These are phyloP conservation scores for Davidsoniella australis DNA, from an alignment of 2,329 filamentous ascomycete species.

Conservation along the genomic window DNA sequence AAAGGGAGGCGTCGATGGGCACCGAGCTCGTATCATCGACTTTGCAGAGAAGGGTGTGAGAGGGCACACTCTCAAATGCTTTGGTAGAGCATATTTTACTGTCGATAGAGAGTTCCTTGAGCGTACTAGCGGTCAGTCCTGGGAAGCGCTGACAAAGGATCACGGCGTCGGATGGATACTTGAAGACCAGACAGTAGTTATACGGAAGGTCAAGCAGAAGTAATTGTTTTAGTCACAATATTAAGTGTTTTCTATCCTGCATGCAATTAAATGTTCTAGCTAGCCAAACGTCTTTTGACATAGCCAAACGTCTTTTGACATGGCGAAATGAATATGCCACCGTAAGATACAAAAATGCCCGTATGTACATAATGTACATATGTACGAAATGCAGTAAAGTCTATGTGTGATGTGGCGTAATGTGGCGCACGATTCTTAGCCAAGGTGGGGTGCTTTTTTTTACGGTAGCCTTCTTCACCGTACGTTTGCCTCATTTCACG, in stretches of 20 bases:
- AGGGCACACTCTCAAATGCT: constrained; percentile 66
- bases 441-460: no score
- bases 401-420: no score
- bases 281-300: no score
- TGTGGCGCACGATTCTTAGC: no score
- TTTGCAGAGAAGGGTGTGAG: constrained; percentile 62
- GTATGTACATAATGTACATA: no score
- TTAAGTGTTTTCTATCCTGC: neutral
- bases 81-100: constrained; percentile 64
- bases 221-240: neutral
- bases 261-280: no score
- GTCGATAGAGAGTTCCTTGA: constrained; percentile 56
- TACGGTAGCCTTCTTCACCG: no score
- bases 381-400: no score
- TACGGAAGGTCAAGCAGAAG: constrained; percentile 37
- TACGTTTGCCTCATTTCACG: neutral
- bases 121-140: constrained; percentile 47
- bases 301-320: no score
- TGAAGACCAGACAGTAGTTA: constrained; percentile 56
- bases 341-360: no score
- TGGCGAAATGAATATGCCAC: no score
- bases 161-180: constrained; percentile 76
- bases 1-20: constrained; percentile 58
- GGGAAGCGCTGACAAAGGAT: constrained; percentile 49
- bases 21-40: constrained; percentile 63